These are phyloP conservation scores for Fagopyrum homotropicum DNA, from an alignment of 148 eudicot genomes.

Conservation along the genomic window DNA sequence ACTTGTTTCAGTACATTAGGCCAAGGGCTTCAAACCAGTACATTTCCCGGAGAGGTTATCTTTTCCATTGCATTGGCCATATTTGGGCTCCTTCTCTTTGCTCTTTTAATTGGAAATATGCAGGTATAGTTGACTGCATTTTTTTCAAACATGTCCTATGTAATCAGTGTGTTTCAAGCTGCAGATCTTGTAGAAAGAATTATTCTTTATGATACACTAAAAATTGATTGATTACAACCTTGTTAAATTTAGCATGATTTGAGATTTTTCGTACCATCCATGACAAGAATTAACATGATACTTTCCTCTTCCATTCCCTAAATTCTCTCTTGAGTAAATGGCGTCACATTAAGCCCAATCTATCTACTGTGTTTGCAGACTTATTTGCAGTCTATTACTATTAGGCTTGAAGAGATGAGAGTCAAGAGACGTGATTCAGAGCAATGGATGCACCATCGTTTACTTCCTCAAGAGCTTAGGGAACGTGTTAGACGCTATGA, in stretches of 20 bases:
- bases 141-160: background rate
- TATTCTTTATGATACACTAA: background rate
- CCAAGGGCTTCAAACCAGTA: constrained; percentile 87
- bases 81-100: constrained; percentile 13
- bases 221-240: background rate
- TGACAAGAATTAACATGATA: too few relatives aligned
- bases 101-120: constrained; percentile 85
- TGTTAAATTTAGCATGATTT: background rate
- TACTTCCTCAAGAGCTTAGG: constrained; percentile 81
- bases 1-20: constrained; percentile 70
- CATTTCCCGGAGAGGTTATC: constrained; percentile 77
- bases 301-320: background rate
- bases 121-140: constrained; percentile 39
- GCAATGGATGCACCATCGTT: constrained; percentile 98
- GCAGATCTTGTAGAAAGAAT: background rate
- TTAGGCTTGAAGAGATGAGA: constrained; percentile 95
- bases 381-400: constrained; percentile 81
- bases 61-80: constrained; percentile 70
- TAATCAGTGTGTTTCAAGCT: background rate
- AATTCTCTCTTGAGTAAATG: background rate
- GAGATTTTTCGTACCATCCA: background rate
- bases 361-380: constrained; percentile 39
- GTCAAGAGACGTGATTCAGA: constrained; percentile 90
- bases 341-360: constrained; percentile 7
- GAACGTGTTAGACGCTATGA: constrained; percentile 92